Percentiles rank a stretch among this genome's conserved stretches.
Conservation (phyloP, 345 rosid species). For the Firmiana major region DNA sequence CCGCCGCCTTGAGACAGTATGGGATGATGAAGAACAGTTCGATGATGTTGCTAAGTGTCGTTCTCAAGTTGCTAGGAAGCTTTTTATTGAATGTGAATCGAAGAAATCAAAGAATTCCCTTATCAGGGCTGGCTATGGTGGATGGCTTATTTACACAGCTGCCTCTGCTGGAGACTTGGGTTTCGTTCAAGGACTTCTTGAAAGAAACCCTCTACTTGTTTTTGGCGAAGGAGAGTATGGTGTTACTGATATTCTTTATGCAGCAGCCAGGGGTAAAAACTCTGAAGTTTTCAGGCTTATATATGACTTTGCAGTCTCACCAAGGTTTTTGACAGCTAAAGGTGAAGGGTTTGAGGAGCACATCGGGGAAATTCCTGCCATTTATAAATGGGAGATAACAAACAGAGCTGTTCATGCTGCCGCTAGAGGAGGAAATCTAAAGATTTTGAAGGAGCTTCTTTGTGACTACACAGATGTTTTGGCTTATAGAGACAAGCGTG, state of each 20-base stretch:
- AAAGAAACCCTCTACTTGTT: conserved; percentile 65
- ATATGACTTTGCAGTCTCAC: conserved; percentile 64
- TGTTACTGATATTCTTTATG: conserved; percentile 80
- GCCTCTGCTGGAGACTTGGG: conserved; percentile 82
- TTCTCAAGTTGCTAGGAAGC: conserved; percentile 63
- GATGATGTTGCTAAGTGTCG: conserved; percentile 69
- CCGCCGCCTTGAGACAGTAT: conserved; percentile 92
- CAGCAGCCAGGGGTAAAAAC: conserved; percentile 79
- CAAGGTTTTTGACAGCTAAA: conserved; percentile 48
- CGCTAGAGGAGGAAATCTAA: conserved; percentile 76
- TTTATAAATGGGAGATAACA: conserved; percentile 73
- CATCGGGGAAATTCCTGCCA: conserved; percentile 52
- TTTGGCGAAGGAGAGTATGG: conserved; percentile 98
- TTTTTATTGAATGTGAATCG: conserved; percentile 58
- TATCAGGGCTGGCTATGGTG: conserved; percentile 67
- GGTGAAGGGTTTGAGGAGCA: conserved; percentile 54
- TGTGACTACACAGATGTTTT: conserved; percentile 45
- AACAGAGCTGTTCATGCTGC: conserved; percentile 90
- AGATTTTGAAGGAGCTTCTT: conserved; percentile 58
- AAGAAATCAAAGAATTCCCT: conserved; percentile 56
- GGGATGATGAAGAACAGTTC: conserved; percentile 79
- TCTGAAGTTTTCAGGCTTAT: conserved; percentile 55
- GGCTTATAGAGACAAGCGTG: conserved; percentile 65
- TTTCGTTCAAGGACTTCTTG: conserved; percentile 63
- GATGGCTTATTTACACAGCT: conserved; percentile 91